Conservation (phyloP, 768 basidiomycete genomes). For the Pulveroboletus ravenelii region DNA sequence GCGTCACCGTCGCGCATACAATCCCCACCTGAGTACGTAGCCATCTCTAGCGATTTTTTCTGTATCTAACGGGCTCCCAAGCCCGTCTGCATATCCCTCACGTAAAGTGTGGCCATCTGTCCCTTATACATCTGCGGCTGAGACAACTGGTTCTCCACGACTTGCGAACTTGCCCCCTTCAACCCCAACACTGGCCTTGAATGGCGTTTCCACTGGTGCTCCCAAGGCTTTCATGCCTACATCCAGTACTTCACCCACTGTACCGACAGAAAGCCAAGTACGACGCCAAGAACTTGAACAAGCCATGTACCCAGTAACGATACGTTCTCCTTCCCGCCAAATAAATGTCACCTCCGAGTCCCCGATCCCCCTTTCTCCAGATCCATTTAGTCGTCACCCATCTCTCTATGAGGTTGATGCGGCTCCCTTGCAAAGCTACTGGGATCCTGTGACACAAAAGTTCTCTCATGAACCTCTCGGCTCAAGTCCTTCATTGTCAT, state of each 20-base stretch:
- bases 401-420: constrained; percentile 40
- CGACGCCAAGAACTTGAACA: constrained; percentile 53
- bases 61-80: constrained; percentile 10
- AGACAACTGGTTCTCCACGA: constrained; percentile 14
- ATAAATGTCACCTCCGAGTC: constrained; percentile 35
- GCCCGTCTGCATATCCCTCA: constrained; percentile 8
- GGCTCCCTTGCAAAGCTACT: constrained; percentile 35
- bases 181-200: constrained; percentile 62
- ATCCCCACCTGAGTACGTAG: constrained; percentile 19
- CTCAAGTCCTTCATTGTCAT: constrained; percentile 25
- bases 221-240: constrained; percentile 43
- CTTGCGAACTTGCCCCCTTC: constrained; percentile 36
- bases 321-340: constrained; percentile 25
- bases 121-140: constrained; percentile 36
- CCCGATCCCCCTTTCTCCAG: constrained; percentile 78
- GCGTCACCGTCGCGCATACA: constrained; percentile 10
- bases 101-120: constrained; percentile 41
- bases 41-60: constrained; percentile 3
- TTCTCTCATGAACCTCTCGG: constrained; percentile 18
- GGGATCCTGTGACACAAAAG: constrained; percentile 36
- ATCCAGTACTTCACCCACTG: constrained; percentile 12
- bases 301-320: constrained; percentile 40
- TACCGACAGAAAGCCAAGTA: constrained; percentile 43
- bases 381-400: constrained; percentile 73
- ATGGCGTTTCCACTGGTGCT: constrained; percentile 61